A percentile compares a stretch with the other conserved stretches of the same genome.
Evolutionary conservation across 78 protist genomes (phyloP).

Genomic region (Dictyostelium capitatum): DNA sequence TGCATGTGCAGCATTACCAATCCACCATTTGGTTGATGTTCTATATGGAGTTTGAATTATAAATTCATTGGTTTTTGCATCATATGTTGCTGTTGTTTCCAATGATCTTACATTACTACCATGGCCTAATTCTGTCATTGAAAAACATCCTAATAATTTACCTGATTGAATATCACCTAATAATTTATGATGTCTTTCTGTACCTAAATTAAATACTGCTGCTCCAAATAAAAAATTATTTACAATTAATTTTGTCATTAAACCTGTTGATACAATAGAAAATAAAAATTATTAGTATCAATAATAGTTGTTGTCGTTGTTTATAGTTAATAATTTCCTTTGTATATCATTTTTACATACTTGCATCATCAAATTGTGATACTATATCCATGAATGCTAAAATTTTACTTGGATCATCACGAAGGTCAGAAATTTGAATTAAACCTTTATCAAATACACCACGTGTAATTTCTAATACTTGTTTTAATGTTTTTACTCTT

Average conservation of each 20-base stretch:
- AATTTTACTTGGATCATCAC: conserved; percentile 55
- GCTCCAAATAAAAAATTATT: conserved; percentile 76
- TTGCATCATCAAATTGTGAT: conserved; percentile 67
- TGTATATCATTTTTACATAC: no score
- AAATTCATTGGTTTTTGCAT: conserved; percentile 74
- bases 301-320: neutral
- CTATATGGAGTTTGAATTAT: conserved; percentile 76
- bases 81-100: conserved; percentile 91
- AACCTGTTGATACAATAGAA: no score
- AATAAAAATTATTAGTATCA: neutral
- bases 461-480: neutral
- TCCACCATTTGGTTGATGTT: conserved; percentile 85
- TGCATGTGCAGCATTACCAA: conserved; percentile 80
- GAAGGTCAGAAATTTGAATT: conserved; percentile 34
- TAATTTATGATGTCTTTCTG: conserved; percentile 73
- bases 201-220: conserved; percentile 65
- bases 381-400: conserved; percentile 43
- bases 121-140: conserved; percentile 89
- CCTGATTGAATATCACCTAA: conserved; percentile 64
- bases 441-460: conserved; percentile 44
- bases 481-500: conserved; percentile 32
- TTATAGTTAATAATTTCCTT: neutral
- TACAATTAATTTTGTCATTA: conserved; percentile 66
- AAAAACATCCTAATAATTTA: conserved; percentile 84
- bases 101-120: conserved; percentile 88